Evolutionary conservation across 202 grass and related monocot genomes (phyloP).

Genomic region (Zizania palustris): DNA sequence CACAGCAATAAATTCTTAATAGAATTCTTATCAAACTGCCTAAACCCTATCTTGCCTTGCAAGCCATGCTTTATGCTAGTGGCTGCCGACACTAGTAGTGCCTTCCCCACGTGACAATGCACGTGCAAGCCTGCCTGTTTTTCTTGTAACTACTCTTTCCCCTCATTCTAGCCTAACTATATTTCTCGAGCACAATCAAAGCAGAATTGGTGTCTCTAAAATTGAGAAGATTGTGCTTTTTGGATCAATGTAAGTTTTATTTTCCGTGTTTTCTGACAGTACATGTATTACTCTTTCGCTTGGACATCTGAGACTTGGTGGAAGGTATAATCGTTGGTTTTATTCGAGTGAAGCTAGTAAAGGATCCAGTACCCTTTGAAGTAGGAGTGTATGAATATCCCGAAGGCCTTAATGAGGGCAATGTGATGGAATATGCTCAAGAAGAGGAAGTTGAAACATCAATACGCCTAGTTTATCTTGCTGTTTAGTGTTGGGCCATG

Average conservation of each 20-base stretch:
- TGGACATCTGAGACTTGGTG: not conserved
- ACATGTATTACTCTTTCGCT: not conserved
- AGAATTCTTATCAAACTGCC: too few species aligned
- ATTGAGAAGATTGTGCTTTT: slow-evolving; percentile 90
- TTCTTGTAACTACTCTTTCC: slow-evolving; percentile 21
- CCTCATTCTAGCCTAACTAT: slow-evolving; percentile 74
- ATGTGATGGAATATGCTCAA: too few species aligned
- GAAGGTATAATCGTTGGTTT: not conserved
- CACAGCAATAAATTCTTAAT: too few species aligned
- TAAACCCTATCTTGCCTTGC: too few species aligned
- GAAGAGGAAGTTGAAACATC: too few species aligned
- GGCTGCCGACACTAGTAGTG: too few species aligned
- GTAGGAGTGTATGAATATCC: slow-evolving; percentile 9
- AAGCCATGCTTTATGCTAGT: too few species aligned
- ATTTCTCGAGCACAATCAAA: slow-evolving; percentile 99
- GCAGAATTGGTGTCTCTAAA: slow-evolving; percentile 63
- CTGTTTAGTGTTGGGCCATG: slow-evolving; percentile 11
- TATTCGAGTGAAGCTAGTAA: slow-evolving; percentile 1
- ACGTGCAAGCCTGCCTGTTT: not conserved
- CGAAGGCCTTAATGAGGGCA: not conserved
- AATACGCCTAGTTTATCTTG: not conserved
- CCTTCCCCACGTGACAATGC: too few species aligned
- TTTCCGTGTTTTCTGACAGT: slow-evolving; percentile 1
- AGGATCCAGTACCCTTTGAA: not conserved
- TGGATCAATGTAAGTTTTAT: slow-evolving; percentile 80